phyloP scores from a whole-genome alignment of 2,329 filamentous ascomycete genomes.

The Aspergillus piperis region DNA sequence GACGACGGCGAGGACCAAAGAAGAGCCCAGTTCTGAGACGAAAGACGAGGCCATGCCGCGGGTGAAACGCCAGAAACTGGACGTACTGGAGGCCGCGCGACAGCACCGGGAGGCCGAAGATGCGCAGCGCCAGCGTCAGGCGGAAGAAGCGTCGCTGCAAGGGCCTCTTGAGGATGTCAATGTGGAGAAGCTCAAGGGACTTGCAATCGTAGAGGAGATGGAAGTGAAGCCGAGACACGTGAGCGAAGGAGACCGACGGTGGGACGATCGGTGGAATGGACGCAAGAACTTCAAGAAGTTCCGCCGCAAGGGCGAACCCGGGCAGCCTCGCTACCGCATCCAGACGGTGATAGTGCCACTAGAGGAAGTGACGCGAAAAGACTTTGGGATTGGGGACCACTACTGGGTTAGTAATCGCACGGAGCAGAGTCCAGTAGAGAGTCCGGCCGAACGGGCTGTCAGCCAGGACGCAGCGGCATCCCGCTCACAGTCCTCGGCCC shows the following conservation, averaged over 20 bases:
- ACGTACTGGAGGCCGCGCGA: conserved; percentile 66
- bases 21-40: conserved; percentile 20
- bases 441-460: conserved; percentile 17
- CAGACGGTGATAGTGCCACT: conserved; percentile 68
- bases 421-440: conserved; percentile 26
- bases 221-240: conserved; percentile 53
- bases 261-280: conserved; percentile 90
- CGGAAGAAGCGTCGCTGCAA: conserved; percentile 55
- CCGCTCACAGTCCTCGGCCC: conserved; percentile 19
- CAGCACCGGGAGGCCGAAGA: conserved; percentile 54
- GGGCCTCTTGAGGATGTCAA: conserved; percentile 64
- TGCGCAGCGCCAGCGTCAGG: conserved; percentile 54
- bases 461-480: conserved; percentile 13
- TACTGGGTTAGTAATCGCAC: conserved; percentile 62
- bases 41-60: conserved; percentile 41
- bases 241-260: conserved; percentile 58
- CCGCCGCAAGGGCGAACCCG: conserved; percentile 37
- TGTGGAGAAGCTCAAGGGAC: conserved; percentile 69
- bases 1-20: conserved; percentile 53
- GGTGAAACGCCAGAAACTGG: conserved; percentile 60
- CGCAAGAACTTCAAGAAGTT: conserved; percentile 97
- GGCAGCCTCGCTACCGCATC: conserved; percentile 41
- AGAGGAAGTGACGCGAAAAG: conserved; percentile 69
- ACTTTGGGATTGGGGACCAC: conserved; percentile 72
- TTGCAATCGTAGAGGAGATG: conserved; percentile 78